Percentiles rank a stretch among this genome's conserved stretches.
phyloP scores from a whole-genome alignment of 345 rosid genomes.

The Salix arbutifolia region DNA sequence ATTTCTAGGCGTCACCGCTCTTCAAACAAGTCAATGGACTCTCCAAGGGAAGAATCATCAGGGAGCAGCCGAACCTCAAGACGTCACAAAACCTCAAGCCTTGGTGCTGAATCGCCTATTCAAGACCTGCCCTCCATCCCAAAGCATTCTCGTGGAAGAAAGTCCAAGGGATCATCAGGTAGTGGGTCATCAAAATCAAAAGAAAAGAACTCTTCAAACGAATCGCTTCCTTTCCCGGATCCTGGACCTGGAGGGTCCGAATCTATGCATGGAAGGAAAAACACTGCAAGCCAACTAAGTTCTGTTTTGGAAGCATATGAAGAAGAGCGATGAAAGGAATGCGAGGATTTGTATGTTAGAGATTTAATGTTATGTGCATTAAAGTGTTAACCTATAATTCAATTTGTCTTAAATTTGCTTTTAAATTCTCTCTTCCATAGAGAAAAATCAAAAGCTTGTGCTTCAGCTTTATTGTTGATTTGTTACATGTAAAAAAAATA shows the following conservation, averaged over 20 bases:
- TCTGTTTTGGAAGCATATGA: conserved; percentile 21
- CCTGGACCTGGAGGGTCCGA: conserved; percentile 13
- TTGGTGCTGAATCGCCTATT: conserved; percentile 13
- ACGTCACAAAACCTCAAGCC: conserved; percentile 7
- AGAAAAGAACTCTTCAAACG: conserved; percentile 11
- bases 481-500: too few relatives aligned
- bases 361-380: background rate
- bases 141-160: conserved; percentile 22
- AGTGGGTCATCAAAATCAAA: conserved; percentile 11
- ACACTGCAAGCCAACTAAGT: conserved; percentile 15
- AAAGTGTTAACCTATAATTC: background rate
- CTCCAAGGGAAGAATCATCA: conserved; percentile 19
- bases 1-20: conserved; percentile 31
- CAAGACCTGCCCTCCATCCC: conserved; percentile 18
- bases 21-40: conserved; percentile 24
- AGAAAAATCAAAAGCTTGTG: background rate
- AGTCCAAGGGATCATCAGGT: conserved; percentile 11
- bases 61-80: conserved; percentile 1
- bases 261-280: background rate
- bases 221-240: conserved; percentile 3
- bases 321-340: conserved; percentile 10
- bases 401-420: background rate
- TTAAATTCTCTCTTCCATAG: background rate
- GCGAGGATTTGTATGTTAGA: background rate
- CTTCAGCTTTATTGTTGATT: background rate